Evolutionary conservation across 2,329 filamentous ascomycete genomes (phyloP).

Genomic region (Fusarium paranaense): DNA sequence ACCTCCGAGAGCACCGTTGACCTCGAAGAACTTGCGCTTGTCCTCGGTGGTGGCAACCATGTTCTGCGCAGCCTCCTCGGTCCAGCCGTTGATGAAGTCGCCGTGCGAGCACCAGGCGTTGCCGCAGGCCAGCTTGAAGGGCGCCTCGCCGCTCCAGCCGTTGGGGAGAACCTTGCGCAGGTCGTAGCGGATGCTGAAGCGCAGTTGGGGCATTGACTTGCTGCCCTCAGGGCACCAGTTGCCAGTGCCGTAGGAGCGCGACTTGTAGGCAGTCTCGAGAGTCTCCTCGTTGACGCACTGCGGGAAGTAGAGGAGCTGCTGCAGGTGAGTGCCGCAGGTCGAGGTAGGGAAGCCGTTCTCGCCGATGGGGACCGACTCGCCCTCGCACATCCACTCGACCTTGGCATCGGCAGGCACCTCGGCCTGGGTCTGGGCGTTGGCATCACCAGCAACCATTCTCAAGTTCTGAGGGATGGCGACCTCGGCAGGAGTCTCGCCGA

Average conservation of each 20-base stretch:
- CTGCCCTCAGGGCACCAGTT: conserved; percentile 56
- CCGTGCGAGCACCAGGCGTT: conserved; percentile 57
- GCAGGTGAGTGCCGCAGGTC: conserved; percentile 31
- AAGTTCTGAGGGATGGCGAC: conserved; percentile 58
- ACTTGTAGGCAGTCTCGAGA: conserved; percentile 39
- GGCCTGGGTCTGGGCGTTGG: conserved; percentile 32
- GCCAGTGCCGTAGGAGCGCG: conserved; percentile 17
- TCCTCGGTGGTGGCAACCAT: conserved; percentile 53
- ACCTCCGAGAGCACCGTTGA: conserved; percentile 42
- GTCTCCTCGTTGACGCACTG: conserved; percentile 38
- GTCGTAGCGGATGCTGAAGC: conserved; percentile 61
- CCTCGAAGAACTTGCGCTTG: conserved; percentile 50
- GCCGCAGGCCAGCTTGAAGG: conserved; percentile 57
- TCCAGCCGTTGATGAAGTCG: conserved; percentile 62
- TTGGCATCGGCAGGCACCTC: conserved; percentile 43
- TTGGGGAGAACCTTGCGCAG: conserved; percentile 55
- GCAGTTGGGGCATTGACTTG: conserved; percentile 59
- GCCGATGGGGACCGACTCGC: conserved; percentile 36
- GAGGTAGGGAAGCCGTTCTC: conserved; percentile 33
- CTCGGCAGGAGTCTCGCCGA: conserved; percentile 53
- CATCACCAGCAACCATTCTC: conserved; percentile 55
- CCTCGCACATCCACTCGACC: conserved; percentile 49
- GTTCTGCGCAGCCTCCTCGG: conserved; percentile 45
- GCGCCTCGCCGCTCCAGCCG: conserved; percentile 58
- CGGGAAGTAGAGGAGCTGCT: conserved; percentile 41